Evolutionary conservation across 805 yeast species (phyloP), one percentile per base, ranked within the genome.

Genomic region (Schwanniomyces vanrijiae): DNA sequence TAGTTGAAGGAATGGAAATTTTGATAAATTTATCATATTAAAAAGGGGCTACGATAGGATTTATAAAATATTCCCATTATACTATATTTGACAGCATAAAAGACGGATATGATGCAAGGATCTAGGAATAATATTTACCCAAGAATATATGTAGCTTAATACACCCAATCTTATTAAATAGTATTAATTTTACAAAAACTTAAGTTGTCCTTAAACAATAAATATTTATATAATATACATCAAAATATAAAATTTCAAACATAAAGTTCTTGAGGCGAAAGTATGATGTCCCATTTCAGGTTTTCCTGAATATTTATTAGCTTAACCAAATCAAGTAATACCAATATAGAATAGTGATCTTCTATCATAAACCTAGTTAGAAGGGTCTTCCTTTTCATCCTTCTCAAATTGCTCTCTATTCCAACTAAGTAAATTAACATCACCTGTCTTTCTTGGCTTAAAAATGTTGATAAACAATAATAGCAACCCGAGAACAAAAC

Each of bases 401-500:
- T 46, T 49, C 22, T 45, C 46, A 40, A 51, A 46, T 43, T 49
- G 50, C 53, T 77, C 80, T 59, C 73, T 76, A 59, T 86, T 86
- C 94, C 95, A 88, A 46, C 88, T 82, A 53, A 88, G 71, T 54
- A 77, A 69, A n/a, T 75, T 71, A n/a, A 80, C 75, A 58, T 88
- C 95, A 11, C 90, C 95, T 6, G 81, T 70, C 55, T 78, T 84
- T 66, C 94, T 78, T 16, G 90, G 90, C 45, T 77, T 77, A 18
- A 85, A 54, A n/a, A 82, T 42, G 60, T 84, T 83, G 28, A 84
- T 76, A 3, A 73, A 55, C 51, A 82, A 60, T 51, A 86, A 75
- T 6, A 70, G 62, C 1, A 84, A 37, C 0, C 84, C 83, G 54
- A 86, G 66, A 1, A 82, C 58, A 26, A 84, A 69, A 61, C 91